Evolutionary conservation across 2,329 filamentous ascomycete genomes (phyloP).

Genomic region (Colletotrichum graminicola): DNA sequence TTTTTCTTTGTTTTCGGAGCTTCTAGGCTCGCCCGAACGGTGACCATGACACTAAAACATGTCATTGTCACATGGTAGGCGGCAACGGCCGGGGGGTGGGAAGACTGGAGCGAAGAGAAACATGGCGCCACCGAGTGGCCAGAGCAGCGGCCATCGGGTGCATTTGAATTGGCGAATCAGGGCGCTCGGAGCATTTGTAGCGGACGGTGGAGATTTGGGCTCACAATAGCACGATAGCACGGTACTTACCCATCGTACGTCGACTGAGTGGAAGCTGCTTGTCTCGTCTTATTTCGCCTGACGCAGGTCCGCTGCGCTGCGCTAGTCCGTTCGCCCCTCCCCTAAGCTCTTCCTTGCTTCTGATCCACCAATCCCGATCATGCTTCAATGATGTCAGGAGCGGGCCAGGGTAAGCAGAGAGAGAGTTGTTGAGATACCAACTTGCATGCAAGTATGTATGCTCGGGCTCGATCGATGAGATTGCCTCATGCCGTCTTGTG

Average conservation of each 20-base stretch:
- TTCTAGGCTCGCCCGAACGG: slow-evolving; percentile 26
- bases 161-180: slow-evolving; percentile 33
- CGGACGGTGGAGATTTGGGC: slow-evolving; percentile 22
- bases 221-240: slow-evolving; percentile 6
- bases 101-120: slow-evolving; percentile 6
- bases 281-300: slow-evolving; percentile 8
- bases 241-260: background rate
- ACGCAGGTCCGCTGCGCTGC: slow-evolving; percentile 1
- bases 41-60: slow-evolving; percentile 17
- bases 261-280: background rate
- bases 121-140: slow-evolving; percentile 29
- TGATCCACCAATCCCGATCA: slow-evolving; percentile 34
- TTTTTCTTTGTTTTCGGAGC: background rate
- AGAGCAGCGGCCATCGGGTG: slow-evolving; percentile 29
- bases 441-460: background rate
- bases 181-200: slow-evolving; percentile 35
- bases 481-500: slow-evolving; percentile 27
- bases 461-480: slow-evolving; percentile 18
- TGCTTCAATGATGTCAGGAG: slow-evolving; percentile 42
- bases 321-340: slow-evolving; percentile 9
- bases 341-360: slow-evolving; percentile 24
- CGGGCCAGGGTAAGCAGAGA: slow-evolving; percentile 37
- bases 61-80: slow-evolving; percentile 40
- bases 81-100: slow-evolving; percentile 20
- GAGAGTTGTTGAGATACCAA: slow-evolving; percentile 32